phyloP scores from a whole-genome alignment of 2,329 filamentous ascomycete genomes.

The Kalaharituber pfeilii region DNA sequence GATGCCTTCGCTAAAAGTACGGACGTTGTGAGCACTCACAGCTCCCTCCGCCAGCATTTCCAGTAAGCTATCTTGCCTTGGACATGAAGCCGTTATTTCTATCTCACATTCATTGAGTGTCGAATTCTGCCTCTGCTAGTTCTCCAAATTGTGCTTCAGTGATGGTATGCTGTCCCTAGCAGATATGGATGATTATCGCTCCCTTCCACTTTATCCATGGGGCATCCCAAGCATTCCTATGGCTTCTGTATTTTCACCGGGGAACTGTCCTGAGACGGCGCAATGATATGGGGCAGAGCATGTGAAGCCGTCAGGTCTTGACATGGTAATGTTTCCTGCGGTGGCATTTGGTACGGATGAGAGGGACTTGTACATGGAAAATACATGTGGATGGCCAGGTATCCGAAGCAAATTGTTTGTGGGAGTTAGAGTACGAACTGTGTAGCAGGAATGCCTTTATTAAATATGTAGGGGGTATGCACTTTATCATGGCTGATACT shows the following conservation, averaged over 20 bases:
- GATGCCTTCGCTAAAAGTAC: conserved; percentile 44
- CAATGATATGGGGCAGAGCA: conserved; percentile 13
- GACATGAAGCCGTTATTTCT: conserved; percentile 78
- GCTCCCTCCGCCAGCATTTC: too few species aligned
- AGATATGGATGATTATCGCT: conserved; percentile 59
- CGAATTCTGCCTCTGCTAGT: neutral
- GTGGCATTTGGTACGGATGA: conserved; percentile 71
- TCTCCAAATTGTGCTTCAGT: conserved; percentile 25
- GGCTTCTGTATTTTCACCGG: conserved; percentile 45
- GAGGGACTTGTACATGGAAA: conserved; percentile 78
- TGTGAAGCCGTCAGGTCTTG: conserved; percentile 38
- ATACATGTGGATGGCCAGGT: conserved; percentile 74
- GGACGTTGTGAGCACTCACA: too few species aligned
- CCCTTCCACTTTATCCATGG: conserved; percentile 65
- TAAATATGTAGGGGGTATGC: too few species aligned
- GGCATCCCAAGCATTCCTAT: conserved; percentile 74
- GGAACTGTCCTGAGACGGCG: conserved; percentile 40
- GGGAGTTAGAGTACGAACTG: too few species aligned
- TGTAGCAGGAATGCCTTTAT: conserved; percentile 40
- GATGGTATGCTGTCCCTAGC: conserved; percentile 83
- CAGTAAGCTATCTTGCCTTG: too few species aligned
- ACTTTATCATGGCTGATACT: conserved; percentile 21
- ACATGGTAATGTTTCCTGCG: conserved; percentile 79
- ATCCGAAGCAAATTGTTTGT: conserved; percentile 32
- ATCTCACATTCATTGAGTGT: conserved; percentile 54